Evolutionary conservation across 2,329 filamentous ascomycete species (phyloP).

Genomic region (Neofusicoccum kwambonambiense): DNA sequence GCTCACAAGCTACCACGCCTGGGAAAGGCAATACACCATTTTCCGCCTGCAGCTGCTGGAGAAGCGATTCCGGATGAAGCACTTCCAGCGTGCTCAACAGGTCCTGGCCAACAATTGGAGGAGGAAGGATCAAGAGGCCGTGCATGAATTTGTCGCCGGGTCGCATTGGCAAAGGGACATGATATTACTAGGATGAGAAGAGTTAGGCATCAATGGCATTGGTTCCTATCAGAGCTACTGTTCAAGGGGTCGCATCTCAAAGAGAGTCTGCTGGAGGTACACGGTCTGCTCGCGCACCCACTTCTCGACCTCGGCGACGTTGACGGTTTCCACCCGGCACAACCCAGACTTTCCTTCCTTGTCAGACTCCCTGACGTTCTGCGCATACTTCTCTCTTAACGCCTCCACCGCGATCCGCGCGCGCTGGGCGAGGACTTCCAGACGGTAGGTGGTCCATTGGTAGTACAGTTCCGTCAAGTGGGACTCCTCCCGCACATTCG

Average conservation of each 20-base stretch:
- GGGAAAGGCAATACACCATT: background rate
- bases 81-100: background rate
- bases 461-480: background rate
- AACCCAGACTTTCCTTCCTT: slow-evolving; percentile 25
- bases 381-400: slow-evolving; percentile 24
- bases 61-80: background rate
- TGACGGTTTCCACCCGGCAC: slow-evolving; percentile 31
- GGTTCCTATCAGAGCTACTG: background rate
- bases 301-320: slow-evolving; percentile 24
- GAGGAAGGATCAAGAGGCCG: background rate
- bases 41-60: background rate
- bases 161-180: background rate
- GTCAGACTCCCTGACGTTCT: slow-evolving; percentile 24
- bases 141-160: background rate
- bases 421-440: background rate
- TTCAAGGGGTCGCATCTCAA: slow-evolving; percentile 31
- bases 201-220: background rate
- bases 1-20: background rate
- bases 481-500: slow-evolving; percentile 25
- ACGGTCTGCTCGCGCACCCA: slow-evolving; percentile 31
- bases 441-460: background rate
- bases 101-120: background rate
- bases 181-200: background rate
- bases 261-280: slow-evolving; percentile 31
- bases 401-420: slow-evolving; percentile 23